A percentile compares a stretch with the other conserved stretches of the same genome.
Conservation (phyloP, 768 basidiomycete species). For the Coprinellus micaceus region DNA sequence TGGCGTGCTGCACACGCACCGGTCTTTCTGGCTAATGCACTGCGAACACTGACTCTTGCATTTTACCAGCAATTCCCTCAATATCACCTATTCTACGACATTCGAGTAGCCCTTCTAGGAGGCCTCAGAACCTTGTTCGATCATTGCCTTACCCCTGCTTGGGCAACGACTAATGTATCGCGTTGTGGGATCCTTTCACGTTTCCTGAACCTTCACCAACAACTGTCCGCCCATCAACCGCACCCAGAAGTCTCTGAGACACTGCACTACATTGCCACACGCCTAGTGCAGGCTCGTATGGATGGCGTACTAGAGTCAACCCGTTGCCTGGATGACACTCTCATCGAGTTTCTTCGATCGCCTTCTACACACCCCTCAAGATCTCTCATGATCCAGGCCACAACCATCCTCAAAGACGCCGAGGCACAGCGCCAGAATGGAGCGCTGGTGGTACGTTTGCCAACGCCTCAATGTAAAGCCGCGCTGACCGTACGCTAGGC, state of each 20-base stretch:
- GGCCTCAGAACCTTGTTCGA: not conserved
- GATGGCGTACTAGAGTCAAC: not conserved
- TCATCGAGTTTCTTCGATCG: not conserved
- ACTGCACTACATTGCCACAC: not conserved
- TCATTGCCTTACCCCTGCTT: constrained; percentile 16
- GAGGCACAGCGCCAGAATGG: too few relatives aligned
- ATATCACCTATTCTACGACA: not conserved
- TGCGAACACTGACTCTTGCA: not conserved
- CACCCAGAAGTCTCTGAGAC: too few relatives aligned
- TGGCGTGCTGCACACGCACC: not conserved
- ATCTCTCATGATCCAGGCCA: not conserved
- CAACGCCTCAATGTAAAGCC: too few relatives aligned
- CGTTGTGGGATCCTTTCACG: not conserved
- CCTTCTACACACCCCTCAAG: not conserved
- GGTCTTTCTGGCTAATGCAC: not conserved
- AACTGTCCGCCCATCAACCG: not conserved
- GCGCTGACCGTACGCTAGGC: not conserved
- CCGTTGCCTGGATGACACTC: not conserved
- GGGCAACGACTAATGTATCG: constrained; percentile 9
- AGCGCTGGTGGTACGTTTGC: not conserved
- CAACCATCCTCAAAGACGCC: not conserved
- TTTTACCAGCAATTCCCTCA: not conserved
- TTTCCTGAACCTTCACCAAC: not conserved
- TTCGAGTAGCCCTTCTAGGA: not conserved
- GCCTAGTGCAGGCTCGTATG: not conserved